A percentile compares a stretch with the other conserved stretches of the same genome.
phyloP scores from a whole-genome alignment of 306 rosid species.

The Begonia masoniana region DNA sequence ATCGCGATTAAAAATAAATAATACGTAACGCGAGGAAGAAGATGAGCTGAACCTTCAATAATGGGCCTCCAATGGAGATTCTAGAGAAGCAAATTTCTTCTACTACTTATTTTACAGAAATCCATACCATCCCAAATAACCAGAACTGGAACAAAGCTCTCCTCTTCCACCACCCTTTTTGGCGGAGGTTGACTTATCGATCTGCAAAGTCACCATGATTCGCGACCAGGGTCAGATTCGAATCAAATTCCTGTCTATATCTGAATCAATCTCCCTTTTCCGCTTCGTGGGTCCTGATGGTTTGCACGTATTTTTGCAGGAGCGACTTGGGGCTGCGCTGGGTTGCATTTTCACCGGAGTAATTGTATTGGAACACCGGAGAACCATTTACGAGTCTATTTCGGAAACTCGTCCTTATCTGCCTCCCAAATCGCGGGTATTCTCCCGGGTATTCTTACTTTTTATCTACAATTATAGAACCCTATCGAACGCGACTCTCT shows the following conservation, averaged over 20 bases:
- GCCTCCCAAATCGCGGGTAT: constrained; percentile 27
- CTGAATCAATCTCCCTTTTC: neutral
- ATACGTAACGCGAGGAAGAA: too few species aligned
- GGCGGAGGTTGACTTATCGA: neutral
- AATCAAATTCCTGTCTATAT: neutral
- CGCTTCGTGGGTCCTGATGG: too few species aligned
- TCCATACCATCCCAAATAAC: too few species aligned
- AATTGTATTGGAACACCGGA: constrained; percentile 56
- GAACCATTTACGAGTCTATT: constrained; percentile 46
- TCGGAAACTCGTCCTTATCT: constrained; percentile 25
- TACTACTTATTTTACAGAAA: too few species aligned
- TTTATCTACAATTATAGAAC: too few species aligned
- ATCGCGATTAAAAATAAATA: too few species aligned
- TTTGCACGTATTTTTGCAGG: constrained; percentile 22
- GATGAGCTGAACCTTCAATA: too few species aligned
- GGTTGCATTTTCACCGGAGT: constrained; percentile 54
- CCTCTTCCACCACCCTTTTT: neutral
- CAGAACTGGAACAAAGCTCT: too few species aligned
- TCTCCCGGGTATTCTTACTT: constrained; percentile 24
- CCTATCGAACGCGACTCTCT: too few species aligned
- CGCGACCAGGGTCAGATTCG: neutral
- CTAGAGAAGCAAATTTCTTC: too few species aligned
- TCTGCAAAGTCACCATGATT: neutral
- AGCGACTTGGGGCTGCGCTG: constrained; percentile 79
- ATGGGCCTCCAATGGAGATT: too few species aligned